Conservation (phyloP, 1,284 basidiomycete genomes). For the Ceratobasidium theobromae region DNA sequence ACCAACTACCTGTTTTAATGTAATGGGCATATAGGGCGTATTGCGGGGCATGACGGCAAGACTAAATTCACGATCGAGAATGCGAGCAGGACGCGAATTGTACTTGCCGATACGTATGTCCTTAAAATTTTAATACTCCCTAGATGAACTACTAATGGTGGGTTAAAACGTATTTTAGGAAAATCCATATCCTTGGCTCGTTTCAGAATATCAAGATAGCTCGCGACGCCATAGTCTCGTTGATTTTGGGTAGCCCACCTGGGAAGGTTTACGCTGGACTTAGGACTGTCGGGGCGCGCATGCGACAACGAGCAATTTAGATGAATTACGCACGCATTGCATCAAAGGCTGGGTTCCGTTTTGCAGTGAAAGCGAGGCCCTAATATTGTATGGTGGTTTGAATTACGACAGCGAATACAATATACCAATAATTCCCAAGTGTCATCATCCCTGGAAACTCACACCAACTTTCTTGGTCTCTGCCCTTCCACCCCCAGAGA, state of each 20-base stretch:
- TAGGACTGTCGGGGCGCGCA: slow-evolving; percentile 86
- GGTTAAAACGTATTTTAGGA: too few species aligned
- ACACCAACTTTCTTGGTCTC: slow-evolving; percentile 72
- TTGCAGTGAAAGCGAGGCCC: too few species aligned
- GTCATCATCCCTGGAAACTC: slow-evolving; percentile 69
- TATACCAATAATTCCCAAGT: not conserved
- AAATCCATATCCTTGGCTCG: slow-evolving; percentile 92
- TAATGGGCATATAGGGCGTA: slow-evolving; percentile 64
- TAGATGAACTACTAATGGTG: too few species aligned
- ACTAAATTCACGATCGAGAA: slow-evolving; percentile 99
- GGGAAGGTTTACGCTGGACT: slow-evolving; percentile 95
- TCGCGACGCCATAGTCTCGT: slow-evolving; percentile 90
- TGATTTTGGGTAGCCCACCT: slow-evolving; percentile 93
- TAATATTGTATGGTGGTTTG: not conserved
- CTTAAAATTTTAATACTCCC: not conserved
- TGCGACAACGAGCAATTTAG: slow-evolving; percentile 83
- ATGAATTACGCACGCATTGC: not conserved
- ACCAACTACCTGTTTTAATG: not conserved
- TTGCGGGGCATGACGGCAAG: slow-evolving; percentile 97
- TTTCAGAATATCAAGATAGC: slow-evolving; percentile 98
- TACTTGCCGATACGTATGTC: slow-evolving; percentile 91
- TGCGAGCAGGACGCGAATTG: slow-evolving; percentile 90
- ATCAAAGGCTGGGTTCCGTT: not conserved
- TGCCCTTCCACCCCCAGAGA: slow-evolving; percentile 87
- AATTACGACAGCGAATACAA: slow-evolving; percentile 23